These are phyloP conservation scores for Pneumocystis sp. DNA, from an alignment of 1,139 yeast species.

Conservation along the genomic window DNA sequence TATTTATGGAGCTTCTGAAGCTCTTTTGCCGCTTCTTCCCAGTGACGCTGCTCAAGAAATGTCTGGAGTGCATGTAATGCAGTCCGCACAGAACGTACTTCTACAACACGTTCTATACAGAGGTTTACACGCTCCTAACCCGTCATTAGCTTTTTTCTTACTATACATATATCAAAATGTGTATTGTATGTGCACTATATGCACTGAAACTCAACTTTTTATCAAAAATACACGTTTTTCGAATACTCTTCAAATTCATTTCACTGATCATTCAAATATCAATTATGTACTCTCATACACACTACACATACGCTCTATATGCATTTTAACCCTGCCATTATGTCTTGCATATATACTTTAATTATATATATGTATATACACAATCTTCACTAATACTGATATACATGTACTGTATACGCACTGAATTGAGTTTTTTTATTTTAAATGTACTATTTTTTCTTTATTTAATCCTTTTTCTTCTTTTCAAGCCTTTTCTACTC, in stretches of 20 bases:
- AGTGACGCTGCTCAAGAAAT: neutral
- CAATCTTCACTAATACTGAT: too few relatives aligned
- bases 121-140: neutral
- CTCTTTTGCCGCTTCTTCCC: neutral
- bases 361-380: too few relatives aligned
- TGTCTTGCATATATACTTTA: too few relatives aligned
- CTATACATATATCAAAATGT: neutral
- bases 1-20: neutral
- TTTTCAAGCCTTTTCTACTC: neutral
- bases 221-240: too few relatives aligned
- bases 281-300: too few relatives aligned
- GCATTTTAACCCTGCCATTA: too few relatives aligned
- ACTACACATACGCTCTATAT: too few relatives aligned
- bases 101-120: neutral
- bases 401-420: too few relatives aligned
- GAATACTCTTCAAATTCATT: too few relatives aligned
- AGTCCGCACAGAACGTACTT: neutral
- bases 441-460: neutral
- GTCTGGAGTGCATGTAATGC: neutral
- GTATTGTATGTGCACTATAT: neutral
- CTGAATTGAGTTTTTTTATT: neutral
- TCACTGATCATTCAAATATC: too few relatives aligned
- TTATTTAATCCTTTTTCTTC: too few relatives aligned
- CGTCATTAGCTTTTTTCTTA: neutral
- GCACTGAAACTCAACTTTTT: neutral